Evolutionary conservation across 768 basidiomycete genomes (phyloP).

Genomic region (Leccinum boreale): DNA sequence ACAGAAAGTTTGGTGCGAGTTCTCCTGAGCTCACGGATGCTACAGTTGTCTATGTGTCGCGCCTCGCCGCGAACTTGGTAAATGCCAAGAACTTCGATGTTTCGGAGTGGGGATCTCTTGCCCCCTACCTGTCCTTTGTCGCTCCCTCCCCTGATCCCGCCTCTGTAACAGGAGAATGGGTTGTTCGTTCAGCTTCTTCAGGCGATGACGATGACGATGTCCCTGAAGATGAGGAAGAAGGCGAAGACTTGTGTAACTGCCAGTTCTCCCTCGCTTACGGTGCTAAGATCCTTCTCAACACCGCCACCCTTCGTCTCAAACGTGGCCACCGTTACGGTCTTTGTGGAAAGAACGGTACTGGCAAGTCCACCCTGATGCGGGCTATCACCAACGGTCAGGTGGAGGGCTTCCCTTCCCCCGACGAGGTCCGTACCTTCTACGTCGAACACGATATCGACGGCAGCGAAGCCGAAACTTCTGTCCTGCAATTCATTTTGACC

Average conservation of each 20-base stretch:
- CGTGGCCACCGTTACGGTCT: slow-evolving; percentile 99
- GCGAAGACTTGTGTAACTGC: slow-evolving; percentile 98
- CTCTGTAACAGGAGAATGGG: slow-evolving; percentile 77
- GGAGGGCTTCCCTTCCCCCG: slow-evolving; percentile 96
- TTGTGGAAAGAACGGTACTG: slow-evolving; percentile 98
- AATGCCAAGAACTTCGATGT: slow-evolving; percentile 91
- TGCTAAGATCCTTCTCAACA: slow-evolving; percentile 98
- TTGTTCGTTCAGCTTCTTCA: slow-evolving; percentile 83
- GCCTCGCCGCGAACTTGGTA: slow-evolving; percentile 82
- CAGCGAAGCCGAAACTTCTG: slow-evolving; percentile 86
- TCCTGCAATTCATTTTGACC: slow-evolving; percentile 80
- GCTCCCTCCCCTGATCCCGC: slow-evolving; percentile 61
- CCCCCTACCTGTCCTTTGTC: slow-evolving; percentile 71
- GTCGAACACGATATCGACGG: slow-evolving; percentile 99
- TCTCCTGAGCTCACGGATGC: slow-evolving; percentile 56
- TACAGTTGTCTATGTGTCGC: slow-evolving; percentile 65
- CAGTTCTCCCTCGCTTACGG: slow-evolving; percentile 98
- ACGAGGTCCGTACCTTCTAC: slow-evolving; percentile 98
- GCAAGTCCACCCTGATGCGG: slow-evolving; percentile 93
- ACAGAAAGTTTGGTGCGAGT: slow-evolving; percentile 77
- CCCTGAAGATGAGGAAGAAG: slow-evolving; percentile 91
- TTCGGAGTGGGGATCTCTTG: slow-evolving; percentile 80
- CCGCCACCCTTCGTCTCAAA: slow-evolving; percentile 93
- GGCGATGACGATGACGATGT: slow-evolving; percentile 65
- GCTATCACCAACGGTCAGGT: slow-evolving; percentile 95